Evolutionary conservation across 176 grass and related monocot species (phyloP).

Genomic region (Carex pumila): DNA sequence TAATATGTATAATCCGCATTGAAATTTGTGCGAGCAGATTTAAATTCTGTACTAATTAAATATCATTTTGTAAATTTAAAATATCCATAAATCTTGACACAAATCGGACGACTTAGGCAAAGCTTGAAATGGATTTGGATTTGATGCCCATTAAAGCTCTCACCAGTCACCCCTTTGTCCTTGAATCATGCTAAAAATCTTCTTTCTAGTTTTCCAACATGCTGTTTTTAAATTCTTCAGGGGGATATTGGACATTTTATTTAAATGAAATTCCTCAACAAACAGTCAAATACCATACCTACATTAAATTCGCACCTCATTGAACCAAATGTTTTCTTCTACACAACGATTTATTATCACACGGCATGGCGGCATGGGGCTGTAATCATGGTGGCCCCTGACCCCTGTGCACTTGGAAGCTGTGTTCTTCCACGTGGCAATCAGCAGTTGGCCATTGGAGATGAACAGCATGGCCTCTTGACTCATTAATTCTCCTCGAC

Average conservation of each 20-base stretch:
- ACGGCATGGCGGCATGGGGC: neutral
- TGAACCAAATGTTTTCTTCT: neutral
- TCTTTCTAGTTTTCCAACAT: neutral
- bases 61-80: too few relatives aligned
- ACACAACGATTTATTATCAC: neutral
- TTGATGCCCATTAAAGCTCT: too few relatives aligned
- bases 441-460: neutral
- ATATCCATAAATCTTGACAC: too few relatives aligned
- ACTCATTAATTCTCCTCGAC: constrained; percentile 8
- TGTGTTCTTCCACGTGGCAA: neutral
- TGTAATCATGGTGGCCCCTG: neutral
- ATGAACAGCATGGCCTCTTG: neutral
- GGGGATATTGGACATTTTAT: neutral
- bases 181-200: too few relatives aligned
- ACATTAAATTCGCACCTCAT: neutral
- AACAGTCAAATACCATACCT: neutral
- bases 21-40: too few relatives aligned
- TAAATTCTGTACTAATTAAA: too few relatives aligned
- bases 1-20: too few relatives aligned
- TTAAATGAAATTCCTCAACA: neutral
- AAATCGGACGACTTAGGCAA: too few relatives aligned
- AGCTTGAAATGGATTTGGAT: too few relatives aligned
- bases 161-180: too few relatives aligned
- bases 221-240: neutral
- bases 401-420: neutral